These are phyloP conservation scores for Setaria viridis DNA, from an alignment of 202 grass and related monocot genomes.

Conservation along the genomic window DNA sequence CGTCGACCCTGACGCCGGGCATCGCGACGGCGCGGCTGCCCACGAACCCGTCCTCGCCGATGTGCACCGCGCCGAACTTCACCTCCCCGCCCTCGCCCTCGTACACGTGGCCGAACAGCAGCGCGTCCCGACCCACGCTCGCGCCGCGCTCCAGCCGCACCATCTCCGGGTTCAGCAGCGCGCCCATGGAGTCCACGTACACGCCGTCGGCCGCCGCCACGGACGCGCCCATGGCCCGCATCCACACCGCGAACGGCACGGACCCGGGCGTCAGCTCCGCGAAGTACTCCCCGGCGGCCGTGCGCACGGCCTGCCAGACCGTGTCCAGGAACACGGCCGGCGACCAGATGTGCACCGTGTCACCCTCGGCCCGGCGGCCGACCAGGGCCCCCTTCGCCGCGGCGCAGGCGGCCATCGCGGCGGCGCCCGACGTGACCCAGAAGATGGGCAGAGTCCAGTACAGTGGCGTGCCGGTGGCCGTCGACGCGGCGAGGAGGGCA, in stretches of 20 bases:
- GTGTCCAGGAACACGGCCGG: constrained; percentile 67
- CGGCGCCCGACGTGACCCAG: constrained; percentile 51
- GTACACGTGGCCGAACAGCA: constrained; percentile 74
- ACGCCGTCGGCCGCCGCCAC: constrained; percentile 42
- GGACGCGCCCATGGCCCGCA: constrained; percentile 58
- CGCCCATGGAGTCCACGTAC: constrained; percentile 73
- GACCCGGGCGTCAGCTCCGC: constrained; percentile 61
- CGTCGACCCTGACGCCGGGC: constrained; percentile 66
- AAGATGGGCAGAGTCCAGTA: constrained; percentile 63
- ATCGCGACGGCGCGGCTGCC: constrained; percentile 67
- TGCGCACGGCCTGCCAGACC: constrained; percentile 62
- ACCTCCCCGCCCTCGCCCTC: constrained; percentile 73
- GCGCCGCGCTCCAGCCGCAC: constrained; percentile 64
- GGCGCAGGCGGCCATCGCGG: constrained; percentile 40
- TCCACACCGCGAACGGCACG: constrained; percentile 56
- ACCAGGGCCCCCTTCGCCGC: constrained; percentile 69
- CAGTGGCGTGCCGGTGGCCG: constrained; percentile 12
- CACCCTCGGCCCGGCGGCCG: constrained; percentile 49
- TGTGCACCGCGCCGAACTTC: constrained; percentile 55
- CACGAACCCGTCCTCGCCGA: constrained; percentile 62
- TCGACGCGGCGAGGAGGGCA: constrained; percentile 29
- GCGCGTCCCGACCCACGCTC: constrained; percentile 56
- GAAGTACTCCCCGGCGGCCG: constrained; percentile 57
- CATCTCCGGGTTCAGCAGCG: constrained; percentile 76
- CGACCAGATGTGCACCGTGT: constrained; percentile 65